These are phyloP conservation scores for Acanthochlamys bracteata DNA, from an alignment of 106 monocot genomes.

Conservation along the genomic window DNA sequence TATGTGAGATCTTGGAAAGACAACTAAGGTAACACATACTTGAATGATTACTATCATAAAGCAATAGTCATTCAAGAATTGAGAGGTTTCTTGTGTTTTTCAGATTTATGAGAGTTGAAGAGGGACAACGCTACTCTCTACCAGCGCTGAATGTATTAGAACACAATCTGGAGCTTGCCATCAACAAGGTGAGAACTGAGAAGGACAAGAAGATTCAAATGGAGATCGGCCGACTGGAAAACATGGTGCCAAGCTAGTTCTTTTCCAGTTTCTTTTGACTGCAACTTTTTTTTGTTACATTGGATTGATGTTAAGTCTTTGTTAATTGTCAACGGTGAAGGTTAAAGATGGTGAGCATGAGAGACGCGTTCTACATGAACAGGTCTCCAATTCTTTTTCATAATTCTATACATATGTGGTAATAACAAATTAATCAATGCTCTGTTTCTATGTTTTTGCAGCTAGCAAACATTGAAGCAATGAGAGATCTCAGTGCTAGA, in stretches of 20 bases:
- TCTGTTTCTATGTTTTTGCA: background rate
- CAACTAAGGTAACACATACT: constrained; percentile 41
- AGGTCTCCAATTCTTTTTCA: constrained; percentile 15
- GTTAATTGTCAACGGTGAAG: constrained; percentile 5
- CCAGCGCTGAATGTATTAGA: constrained; percentile 45
- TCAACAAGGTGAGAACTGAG: constrained; percentile 44
- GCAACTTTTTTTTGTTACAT: background rate
- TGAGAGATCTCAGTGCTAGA: background rate
- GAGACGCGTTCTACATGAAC: constrained; percentile 26
- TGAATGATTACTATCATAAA: background rate
- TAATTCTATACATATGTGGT: background rate
- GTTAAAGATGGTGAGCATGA: constrained; percentile 36
- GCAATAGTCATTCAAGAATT: background rate
- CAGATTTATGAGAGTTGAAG: constrained; percentile 65
- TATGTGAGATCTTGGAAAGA: constrained; percentile 55
- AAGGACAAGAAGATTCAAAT: constrained; percentile 51
- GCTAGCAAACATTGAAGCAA: constrained; percentile 13
- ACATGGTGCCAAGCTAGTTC: constrained; percentile 5
- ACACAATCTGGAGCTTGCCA: constrained; percentile 58
- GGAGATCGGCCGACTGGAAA: constrained; percentile 40
- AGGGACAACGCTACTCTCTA: constrained; percentile 43
- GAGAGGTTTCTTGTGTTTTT: background rate
- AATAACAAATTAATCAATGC: background rate
- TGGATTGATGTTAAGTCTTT: background rate
- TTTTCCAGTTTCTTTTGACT: background rate